A percentile compares a stretch with the other conserved stretches of the same genome.
phyloP scores from a whole-genome alignment of 192 early-diverging fungal genomes.

The Coemansia sp. region DNA sequence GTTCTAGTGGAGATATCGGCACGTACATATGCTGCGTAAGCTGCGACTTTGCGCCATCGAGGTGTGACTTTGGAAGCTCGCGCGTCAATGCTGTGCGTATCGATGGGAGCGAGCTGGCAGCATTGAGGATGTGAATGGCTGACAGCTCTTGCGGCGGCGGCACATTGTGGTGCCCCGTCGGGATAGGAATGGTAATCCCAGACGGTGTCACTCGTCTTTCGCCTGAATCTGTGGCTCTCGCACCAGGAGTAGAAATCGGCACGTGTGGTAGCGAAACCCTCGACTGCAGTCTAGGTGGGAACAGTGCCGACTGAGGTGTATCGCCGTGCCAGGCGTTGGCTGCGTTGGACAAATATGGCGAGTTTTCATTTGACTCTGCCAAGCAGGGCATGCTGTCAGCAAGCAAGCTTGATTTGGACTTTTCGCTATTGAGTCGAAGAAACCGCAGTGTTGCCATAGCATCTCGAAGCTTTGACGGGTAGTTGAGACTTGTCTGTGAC shows the following conservation, averaged over 20 bases:
- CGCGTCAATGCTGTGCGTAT: constrained; percentile 29
- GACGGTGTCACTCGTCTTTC: not conserved
- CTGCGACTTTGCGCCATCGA: constrained; percentile 25
- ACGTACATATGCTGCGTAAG: constrained; percentile 37
- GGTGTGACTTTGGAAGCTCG: constrained; percentile 20
- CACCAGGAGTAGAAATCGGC: not conserved
- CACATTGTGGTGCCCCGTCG: not conserved
- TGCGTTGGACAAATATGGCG: constrained; percentile 1
- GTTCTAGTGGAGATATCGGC: constrained; percentile 50
- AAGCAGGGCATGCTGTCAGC: constrained; percentile 51
- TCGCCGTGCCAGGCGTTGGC: constrained; percentile 1
- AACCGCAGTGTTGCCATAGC: constrained; percentile 53
- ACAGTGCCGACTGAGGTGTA: constrained; percentile 11
- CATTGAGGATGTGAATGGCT: constrained; percentile 45
- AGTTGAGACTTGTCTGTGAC: constrained; percentile 44
- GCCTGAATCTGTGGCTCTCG: not conserved
- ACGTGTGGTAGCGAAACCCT: constrained; percentile 35
- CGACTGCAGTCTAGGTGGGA: constrained; percentile 34
- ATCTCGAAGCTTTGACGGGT: constrained; percentile 54
- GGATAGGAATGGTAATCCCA: constrained; percentile 4
- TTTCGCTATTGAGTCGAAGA: constrained; percentile 44
- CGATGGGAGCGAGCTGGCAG: constrained; percentile 47
- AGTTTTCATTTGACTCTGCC: constrained; percentile 25
- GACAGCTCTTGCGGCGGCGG: constrained; percentile 37
- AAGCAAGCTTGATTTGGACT: constrained; percentile 15